These are phyloP conservation scores for Ganoderma lucidum DNA, from an alignment of 1,284 basidiomycete species.

Conservation along the genomic window DNA sequence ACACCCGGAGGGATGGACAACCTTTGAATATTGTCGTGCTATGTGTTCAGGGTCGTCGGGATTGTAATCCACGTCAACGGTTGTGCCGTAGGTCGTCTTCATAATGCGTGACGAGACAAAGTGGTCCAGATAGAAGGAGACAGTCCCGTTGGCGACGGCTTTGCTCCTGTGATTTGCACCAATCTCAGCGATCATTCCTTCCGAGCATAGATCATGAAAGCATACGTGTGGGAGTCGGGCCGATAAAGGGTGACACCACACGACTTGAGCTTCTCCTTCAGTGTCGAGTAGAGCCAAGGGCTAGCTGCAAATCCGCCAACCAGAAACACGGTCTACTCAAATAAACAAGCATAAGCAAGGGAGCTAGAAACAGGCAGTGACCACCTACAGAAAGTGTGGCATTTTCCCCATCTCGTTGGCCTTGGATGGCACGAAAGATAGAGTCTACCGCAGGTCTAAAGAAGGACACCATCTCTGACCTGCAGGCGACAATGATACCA, in stretches of 20 bases:
- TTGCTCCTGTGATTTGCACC: slow-evolving; percentile 31
- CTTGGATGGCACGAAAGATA: slow-evolving; percentile 44
- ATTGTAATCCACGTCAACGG: slow-evolving; percentile 39
- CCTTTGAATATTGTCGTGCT: slow-evolving; percentile 33
- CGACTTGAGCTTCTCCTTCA: slow-evolving; percentile 39
- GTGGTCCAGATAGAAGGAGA: slow-evolving; percentile 47
- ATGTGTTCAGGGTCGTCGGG: slow-evolving; percentile 42
- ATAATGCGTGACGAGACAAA: slow-evolving; percentile 44
- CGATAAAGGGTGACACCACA: slow-evolving; percentile 48
- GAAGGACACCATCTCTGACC: slow-evolving; percentile 46
- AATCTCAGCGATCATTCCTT: neutral
- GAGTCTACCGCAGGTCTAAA: slow-evolving; percentile 49
- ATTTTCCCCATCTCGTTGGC: slow-evolving; percentile 36
- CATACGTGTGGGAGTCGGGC: slow-evolving; percentile 56
- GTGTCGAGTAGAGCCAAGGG: slow-evolving; percentile 44
- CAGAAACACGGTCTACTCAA: slow-evolving; percentile 46
- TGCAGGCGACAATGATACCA: slow-evolving; percentile 8
- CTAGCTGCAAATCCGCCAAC: slow-evolving; percentile 51
- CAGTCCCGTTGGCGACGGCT: slow-evolving; percentile 47
- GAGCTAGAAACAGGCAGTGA: neutral
- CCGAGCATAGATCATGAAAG: slow-evolving; percentile 3
- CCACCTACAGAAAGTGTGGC: slow-evolving; percentile 15
- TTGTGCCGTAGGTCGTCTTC: slow-evolving; percentile 46
- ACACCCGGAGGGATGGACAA: slow-evolving; percentile 42
- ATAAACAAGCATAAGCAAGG: neutral